Evolutionary conservation across 2,329 filamentous ascomycete genomes (phyloP), one percentile per base, ranked within the genome.

Genomic region (Gremmenia infestans): DNA sequence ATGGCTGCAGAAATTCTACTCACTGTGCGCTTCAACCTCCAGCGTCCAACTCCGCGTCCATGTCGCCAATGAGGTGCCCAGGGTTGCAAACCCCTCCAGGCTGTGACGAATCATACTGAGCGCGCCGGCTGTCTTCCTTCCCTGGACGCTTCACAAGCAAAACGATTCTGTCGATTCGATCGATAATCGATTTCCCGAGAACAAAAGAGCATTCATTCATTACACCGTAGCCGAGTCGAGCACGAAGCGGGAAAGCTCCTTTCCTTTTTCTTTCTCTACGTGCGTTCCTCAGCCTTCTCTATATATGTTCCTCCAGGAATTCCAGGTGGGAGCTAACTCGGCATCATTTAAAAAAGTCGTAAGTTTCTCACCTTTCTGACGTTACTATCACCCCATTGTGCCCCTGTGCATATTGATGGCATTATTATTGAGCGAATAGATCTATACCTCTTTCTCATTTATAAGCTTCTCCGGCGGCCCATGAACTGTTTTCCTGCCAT

Each of bases 381-480:
- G 59, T 51, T 49, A 61, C 47, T 50, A 61, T 61, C 57, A 61
- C 57, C 50, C 55, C 59, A 61, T 59, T 32, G 8, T 11, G 28
- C 28, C 28, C 28, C 28, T 11, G 28, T 32, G 8, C 28, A 32
- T 32, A 32, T 11, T 32, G 28, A 32, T 32, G 28, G 28, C 9
- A 32, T 32, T 32, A 11, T 32, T 11, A 11, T 11, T 11, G 28
- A 32, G 28, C 28, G 28, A 32, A 32, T 32, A 32, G 28, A 32
- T 32, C 3, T 32, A 32, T 32, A 32, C 28, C 2, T 1, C 28
- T 32, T 32, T 32, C 28, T 11, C 8, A 11, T 32, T 32, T 32
- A 3, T 32, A 32, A 32, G 28, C 28, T 9, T 11, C 11, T 48
- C 8, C 19, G 7, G 32, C 15, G 0, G 5, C 7, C 14, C 28